Percentiles rank a stretch among this genome's conserved stretches.
Evolutionary conservation across 345 rosid genomes (phyloP).

Genomic region (Lenwebbia sp.): DNA sequence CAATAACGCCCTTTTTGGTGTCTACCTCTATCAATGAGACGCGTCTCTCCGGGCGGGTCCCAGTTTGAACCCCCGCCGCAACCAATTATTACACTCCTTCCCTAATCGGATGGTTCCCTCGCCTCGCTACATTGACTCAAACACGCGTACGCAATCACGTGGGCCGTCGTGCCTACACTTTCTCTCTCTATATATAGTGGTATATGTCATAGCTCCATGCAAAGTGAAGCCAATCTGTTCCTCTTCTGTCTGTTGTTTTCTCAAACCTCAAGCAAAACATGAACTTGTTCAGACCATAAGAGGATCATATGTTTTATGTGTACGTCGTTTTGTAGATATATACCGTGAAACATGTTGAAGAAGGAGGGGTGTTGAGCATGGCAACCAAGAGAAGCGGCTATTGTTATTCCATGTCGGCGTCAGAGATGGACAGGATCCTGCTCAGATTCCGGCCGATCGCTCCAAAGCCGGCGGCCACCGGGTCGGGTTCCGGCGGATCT

Average conservation of each 20-base stretch:
- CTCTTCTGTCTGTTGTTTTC: not conserved
- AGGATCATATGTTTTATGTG: not conserved
- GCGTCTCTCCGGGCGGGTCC: not conserved
- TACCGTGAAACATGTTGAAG: too few species aligned
- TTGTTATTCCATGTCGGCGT: not conserved
- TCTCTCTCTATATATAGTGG: not conserved
- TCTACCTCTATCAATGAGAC: not conserved
- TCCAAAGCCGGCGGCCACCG: constrained; percentile 41
- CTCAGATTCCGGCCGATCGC: constrained; percentile 76
- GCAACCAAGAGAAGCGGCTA: not conserved
- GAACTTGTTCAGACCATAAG: not conserved
- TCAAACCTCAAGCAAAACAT: not conserved
- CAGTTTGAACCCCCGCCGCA: not conserved
- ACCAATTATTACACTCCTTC: not conserved
- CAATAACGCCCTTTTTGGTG: not conserved
- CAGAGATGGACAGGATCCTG: constrained; percentile 29
- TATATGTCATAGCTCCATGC: not conserved
- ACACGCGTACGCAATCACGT: not conserved
- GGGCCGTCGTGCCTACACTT: not conserved
- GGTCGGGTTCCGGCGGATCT: constrained; percentile 12
- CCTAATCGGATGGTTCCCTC: not conserved
- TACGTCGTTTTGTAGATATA: not conserved
- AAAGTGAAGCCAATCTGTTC: not conserved
- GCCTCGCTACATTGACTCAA: not conserved
- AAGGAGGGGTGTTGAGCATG: not conserved